Base-by-base conservation (phyloP, 2,329 filamentous ascomycete genomes). In the Xylaria sp. region DNA sequence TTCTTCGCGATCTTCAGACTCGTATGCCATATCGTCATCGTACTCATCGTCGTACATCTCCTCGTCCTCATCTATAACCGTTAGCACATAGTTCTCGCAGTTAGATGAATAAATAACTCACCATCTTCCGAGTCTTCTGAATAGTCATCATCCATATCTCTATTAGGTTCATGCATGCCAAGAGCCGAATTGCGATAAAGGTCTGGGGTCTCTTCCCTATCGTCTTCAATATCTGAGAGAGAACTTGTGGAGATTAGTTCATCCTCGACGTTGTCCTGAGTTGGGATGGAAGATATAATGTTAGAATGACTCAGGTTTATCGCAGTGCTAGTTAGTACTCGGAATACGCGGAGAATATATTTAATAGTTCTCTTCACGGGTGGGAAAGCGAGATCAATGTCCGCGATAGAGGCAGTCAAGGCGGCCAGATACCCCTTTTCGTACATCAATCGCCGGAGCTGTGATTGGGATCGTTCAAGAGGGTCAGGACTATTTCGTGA, bases 101-200 rank as follows among this genome's bases (percentile, higher is more conserved):
- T n/a, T 12, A 27, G 27, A 30, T 24, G 21, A 50, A 39, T 30
- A 51, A 45, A 4, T 12, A 30, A 57, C 57, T 71, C 79, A 85
- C 84, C 90, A 66, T 92, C 89, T 67, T 90, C 91, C 17, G 86
- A 87, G 69, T 90, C 90, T 36, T 93, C 92, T 39, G 92, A 93
- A 58, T 93, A 94, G 71, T 95, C 93, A 69, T 93, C 91, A 68
- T 94, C 91, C 66, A 73, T 73, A 54, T 78, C 78, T 61, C 92
- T 89, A 58, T 90, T 89, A 72, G 92, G 91, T 78, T 98, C 96
- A 61, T 98, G 90, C 90, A 98, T 97, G 58, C 96, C 95, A 24
- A 99, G 85, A 1, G 97, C 93, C 1, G 96, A 98, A 79, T 98
- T 97, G 61, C 97, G 92, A 83, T 98, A 98, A 21, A 99, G 86